Percentiles rank a stretch among this genome's conserved stretches.
These are phyloP conservation scores for Ogataea naganishii DNA, from an alignment of 805 yeast species.

Conservation along the genomic window DNA sequence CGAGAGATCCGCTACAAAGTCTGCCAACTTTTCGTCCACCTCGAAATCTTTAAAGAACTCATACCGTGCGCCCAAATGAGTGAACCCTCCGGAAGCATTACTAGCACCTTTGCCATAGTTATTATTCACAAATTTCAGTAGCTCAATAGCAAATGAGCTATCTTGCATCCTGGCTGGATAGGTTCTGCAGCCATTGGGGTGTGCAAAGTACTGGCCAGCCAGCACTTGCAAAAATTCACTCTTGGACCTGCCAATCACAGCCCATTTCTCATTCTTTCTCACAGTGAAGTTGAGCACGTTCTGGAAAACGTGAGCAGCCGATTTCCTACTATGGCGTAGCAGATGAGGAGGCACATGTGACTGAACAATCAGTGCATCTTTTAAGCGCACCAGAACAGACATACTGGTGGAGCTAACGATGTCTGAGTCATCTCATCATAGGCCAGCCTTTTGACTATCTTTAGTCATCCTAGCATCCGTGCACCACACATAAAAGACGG, in stretches of 20 bases:
- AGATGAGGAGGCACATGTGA: too few relatives aligned
- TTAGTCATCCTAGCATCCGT: too few relatives aligned
- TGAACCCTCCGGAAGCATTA: conserved; percentile 34
- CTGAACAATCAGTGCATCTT: too few relatives aligned
- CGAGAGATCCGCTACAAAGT: conserved; percentile 51
- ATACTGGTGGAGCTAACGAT: too few relatives aligned
- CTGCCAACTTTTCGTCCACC: conserved; percentile 61
- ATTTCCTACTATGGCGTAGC: too few relatives aligned
- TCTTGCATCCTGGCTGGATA: conserved; percentile 48
- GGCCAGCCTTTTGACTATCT: too few relatives aligned
- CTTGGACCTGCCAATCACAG: conserved; percentile 44
- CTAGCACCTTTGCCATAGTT: conserved; percentile 26
- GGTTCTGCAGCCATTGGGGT: conserved; percentile 42
- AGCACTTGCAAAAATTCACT: conserved; percentile 44
- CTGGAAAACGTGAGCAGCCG: conserved; percentile 21
- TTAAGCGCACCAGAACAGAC: too few relatives aligned
- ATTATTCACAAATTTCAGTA: conserved; percentile 28
- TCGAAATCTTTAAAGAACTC: conserved; percentile 75
- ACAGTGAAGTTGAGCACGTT: conserved; percentile 34
- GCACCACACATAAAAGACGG: too few relatives aligned
- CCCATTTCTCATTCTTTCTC: conserved; percentile 36
- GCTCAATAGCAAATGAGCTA: conserved; percentile 28
- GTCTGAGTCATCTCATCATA: too few relatives aligned
- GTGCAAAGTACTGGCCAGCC: conserved; percentile 44
- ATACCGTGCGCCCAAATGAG: conserved; percentile 83